phyloP scores from a whole-genome alignment of 139 green algal genomes.

The Nannochloris sp. region DNA sequence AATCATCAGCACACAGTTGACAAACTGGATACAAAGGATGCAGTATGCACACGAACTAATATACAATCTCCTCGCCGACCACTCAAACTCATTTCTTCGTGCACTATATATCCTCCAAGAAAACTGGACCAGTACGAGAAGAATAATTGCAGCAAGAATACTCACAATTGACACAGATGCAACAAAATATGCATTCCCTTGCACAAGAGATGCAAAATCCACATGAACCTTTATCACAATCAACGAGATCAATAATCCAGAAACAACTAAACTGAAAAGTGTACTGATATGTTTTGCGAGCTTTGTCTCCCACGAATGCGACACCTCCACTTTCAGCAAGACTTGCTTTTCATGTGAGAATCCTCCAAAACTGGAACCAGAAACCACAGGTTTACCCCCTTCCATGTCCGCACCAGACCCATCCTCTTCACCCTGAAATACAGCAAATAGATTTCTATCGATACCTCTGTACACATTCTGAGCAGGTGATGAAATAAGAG shows the following conservation, averaged over 20 bases:
- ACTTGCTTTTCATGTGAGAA: too few relatives aligned
- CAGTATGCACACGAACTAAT: not conserved
- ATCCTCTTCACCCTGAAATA: not conserved
- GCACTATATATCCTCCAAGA: not conserved
- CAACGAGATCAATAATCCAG: too few relatives aligned
- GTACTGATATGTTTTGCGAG: not conserved
- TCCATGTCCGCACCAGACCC: not conserved
- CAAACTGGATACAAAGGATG: constrained; percentile 1
- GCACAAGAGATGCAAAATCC: too few relatives aligned
- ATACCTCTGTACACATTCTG: not conserved
- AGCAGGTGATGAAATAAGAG: not conserved
- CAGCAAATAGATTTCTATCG: not conserved
- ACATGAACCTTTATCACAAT: too few relatives aligned
- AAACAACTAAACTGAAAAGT: not conserved
- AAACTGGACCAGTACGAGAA: not conserved
- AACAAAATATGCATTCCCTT: too few relatives aligned
- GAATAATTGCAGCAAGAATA: not conserved
- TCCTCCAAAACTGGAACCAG: not conserved
- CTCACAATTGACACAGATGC: not conserved
- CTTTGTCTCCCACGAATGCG: too few relatives aligned
- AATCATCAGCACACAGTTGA: constrained; percentile 5
- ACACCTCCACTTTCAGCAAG: too few relatives aligned
- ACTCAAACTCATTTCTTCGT: not conserved
- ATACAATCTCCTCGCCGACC: not conserved
- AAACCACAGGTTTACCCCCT: not conserved